These are phyloP conservation scores for Corylus americana DNA, from an alignment of 306 rosid species.

Conservation along the genomic window DNA sequence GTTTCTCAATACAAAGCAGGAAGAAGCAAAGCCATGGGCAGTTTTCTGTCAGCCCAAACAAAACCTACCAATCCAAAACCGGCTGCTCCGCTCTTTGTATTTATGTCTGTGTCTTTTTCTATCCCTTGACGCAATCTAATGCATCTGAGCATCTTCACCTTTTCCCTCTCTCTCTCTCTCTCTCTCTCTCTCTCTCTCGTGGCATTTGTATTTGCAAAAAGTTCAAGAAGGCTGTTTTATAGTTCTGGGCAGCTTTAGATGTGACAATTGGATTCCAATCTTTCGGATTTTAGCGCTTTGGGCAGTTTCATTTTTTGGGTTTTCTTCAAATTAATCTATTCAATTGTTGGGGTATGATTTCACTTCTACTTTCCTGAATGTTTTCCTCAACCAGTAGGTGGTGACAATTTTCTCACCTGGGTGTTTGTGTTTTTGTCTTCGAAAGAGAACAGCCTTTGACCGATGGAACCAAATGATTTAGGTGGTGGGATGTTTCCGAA, in stretches of 20 bases:
- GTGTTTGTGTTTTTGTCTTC: no score
- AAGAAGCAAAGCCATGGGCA: conserved; percentile 78
- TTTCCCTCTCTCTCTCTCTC: conserved; percentile 7
- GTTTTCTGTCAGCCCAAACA: conserved; percentile 43
- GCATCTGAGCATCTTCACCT: not conserved
- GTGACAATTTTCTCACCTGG: no score
- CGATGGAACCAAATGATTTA: no score
- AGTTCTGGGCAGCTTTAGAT: not conserved
- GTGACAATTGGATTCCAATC: no score
- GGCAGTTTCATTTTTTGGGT: no score
- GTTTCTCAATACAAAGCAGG: conserved; percentile 27
- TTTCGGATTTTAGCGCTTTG: no score
- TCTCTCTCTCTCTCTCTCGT: not conserved
- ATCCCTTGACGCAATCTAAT: conserved; percentile 5
- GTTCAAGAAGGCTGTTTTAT: not conserved
- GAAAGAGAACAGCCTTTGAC: no score
- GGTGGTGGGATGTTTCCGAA: no score
- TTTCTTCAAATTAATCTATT: no score
- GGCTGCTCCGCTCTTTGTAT: conserved; percentile 48
- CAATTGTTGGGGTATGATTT: no score
- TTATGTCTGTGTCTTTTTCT: conserved; percentile 10
- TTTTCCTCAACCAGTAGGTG: no score
- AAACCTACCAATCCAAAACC: conserved; percentile 59
- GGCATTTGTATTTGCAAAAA: not conserved
- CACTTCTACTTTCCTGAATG: no score